Evolutionary conservation across 345 rosid species (phyloP).

Genomic region (Abelmoschus esculentus): DNA sequence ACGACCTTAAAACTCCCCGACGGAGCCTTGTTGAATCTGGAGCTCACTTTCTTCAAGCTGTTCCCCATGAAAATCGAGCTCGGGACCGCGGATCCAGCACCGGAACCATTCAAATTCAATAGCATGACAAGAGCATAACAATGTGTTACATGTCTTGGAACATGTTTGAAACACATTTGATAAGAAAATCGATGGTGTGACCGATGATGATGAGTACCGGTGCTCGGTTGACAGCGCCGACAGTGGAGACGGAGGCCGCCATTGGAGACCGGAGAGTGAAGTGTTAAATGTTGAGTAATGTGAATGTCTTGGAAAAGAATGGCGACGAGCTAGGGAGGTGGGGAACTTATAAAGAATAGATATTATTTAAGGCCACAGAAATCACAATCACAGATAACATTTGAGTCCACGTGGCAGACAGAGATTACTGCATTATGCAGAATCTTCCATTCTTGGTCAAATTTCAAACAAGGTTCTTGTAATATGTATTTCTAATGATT

Average conservation of each 20-base stretch:
- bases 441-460: neutral
- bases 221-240: conserved; percentile 63
- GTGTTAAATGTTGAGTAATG: neutral
- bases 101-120: conserved; percentile 73
- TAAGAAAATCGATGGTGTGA: neutral
- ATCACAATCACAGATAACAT: neutral
- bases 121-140: conserved; percentile 16
- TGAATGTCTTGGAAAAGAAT: neutral
- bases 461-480: too few relatives aligned
- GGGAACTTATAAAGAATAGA: conserved; percentile 18
- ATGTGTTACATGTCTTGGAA: neutral
- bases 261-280: conserved; percentile 21
- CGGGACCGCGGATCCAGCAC: conserved; percentile 49
- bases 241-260: conserved; percentile 78
- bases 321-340: conserved; percentile 5
- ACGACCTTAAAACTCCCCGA: conserved; percentile 46
- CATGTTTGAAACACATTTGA: neutral
- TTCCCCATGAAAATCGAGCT: conserved; percentile 61
- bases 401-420: neutral
- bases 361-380: conserved; percentile 1
- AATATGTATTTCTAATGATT: too few relatives aligned
- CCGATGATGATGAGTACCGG: conserved; percentile 26
- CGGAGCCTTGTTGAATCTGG: conserved; percentile 29
- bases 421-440: neutral
- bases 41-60: conserved; percentile 59